phyloP scores from a whole-genome alignment of 2,329 filamentous ascomycete species.

The Fusarium citri region DNA sequence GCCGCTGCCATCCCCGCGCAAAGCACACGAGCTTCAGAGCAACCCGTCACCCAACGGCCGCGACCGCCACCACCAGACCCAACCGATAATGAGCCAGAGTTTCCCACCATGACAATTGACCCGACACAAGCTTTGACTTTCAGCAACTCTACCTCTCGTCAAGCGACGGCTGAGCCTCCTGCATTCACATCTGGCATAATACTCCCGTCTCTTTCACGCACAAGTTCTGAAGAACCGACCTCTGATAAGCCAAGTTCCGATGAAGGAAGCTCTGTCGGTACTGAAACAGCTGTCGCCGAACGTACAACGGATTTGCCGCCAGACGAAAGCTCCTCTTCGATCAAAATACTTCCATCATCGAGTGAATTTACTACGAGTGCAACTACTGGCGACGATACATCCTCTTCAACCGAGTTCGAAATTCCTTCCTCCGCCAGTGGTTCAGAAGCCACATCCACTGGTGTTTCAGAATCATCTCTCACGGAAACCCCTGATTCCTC shows the following conservation, averaged over 20 bases:
- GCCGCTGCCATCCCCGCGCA: too few relatives aligned
- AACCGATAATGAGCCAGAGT: background rate
- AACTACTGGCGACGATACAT: too few relatives aligned
- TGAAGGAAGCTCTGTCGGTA: background rate
- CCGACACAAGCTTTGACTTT: background rate
- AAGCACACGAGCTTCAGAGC: background rate
- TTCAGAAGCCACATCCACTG: too few relatives aligned
- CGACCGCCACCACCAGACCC: background rate
- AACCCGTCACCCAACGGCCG: background rate
- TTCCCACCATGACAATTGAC: background rate
- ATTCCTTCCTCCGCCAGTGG: too few relatives aligned
- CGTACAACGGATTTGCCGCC: too few relatives aligned
- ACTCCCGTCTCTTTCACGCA: accelerated
- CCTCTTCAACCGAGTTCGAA: too few relatives aligned
- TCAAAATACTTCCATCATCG: background rate
- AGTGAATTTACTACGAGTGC: background rate
- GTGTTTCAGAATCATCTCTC: background rate
- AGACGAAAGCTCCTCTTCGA: background rate
- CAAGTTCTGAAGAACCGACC: background rate
- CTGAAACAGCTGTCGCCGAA: background rate
- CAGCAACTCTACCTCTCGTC: background rate
- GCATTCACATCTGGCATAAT: background rate
- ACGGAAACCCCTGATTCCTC: background rate
- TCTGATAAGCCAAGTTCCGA: background rate
- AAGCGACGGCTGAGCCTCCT: background rate